Percentiles rank a stretch among this genome's conserved stretches.
Conservation (phyloP, 139 green algal species). For the Limnomonas spitsbergensis region DNA sequence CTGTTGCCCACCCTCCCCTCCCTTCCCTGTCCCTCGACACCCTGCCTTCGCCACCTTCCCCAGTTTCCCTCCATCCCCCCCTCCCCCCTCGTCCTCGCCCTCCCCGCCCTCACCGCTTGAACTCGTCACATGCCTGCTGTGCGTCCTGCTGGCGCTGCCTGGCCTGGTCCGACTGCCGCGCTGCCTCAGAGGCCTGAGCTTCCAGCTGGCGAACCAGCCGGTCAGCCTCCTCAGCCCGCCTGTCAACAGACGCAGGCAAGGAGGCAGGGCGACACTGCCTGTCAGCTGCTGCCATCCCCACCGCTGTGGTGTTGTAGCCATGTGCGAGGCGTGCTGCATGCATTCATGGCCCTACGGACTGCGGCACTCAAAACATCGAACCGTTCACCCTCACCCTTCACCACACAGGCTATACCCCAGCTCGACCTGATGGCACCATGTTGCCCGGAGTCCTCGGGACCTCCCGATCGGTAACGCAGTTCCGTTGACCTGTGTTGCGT, state of each 20-base stretch:
- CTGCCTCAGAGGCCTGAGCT: constrained; percentile 1
- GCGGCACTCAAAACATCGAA: neutral
- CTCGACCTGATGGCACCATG: neutral
- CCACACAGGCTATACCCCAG: neutral
- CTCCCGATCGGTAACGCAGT: too few relatives aligned
- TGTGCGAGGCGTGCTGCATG: neutral
- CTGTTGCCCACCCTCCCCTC: too few relatives aligned
- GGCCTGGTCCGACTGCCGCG: constrained; percentile 20
- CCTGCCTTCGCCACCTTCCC: too few relatives aligned
- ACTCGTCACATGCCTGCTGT: constrained; percentile 31
- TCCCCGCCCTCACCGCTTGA: too few relatives aligned
- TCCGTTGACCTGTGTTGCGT: too few relatives aligned
- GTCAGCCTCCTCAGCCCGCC: constrained; percentile 22
- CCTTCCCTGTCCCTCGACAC: too few relatives aligned
- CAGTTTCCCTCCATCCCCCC: too few relatives aligned
- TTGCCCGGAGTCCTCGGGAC: too few relatives aligned
- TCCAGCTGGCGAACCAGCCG: constrained; percentile 25
- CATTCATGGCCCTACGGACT: neutral
- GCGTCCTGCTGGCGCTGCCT: constrained; percentile 33
- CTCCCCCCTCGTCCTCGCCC: too few relatives aligned
- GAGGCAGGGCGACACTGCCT: neutral
- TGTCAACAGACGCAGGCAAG: neutral
- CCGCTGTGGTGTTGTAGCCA: neutral
- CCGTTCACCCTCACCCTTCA: neutral
- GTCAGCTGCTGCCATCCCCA: neutral